phyloP scores from a whole-genome alignment of 2,329 filamentous ascomycete species.

The Claviceps africana region DNA sequence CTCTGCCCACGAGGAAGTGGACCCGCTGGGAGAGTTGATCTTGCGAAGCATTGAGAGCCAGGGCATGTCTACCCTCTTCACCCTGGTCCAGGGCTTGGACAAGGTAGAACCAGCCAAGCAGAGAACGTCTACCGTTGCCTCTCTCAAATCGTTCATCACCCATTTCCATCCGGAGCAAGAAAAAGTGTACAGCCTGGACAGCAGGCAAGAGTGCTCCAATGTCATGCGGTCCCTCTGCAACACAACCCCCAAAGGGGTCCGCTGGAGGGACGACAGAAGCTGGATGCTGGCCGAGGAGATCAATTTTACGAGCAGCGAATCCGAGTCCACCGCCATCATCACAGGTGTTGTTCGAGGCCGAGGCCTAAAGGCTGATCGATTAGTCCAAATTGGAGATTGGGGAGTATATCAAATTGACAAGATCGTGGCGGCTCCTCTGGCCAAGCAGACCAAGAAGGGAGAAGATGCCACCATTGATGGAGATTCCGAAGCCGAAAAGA shows the following conservation, averaged over 20 bases:
- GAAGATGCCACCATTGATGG: slow-evolving; percentile 55
- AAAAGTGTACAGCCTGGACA: slow-evolving; percentile 80
- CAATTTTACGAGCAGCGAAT: slow-evolving; percentile 48
- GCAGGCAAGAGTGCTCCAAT: slow-evolving; percentile 79
- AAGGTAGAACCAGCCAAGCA: slow-evolving; percentile 68
- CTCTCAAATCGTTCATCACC: slow-evolving; percentile 80
- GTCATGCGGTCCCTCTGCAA: slow-evolving; percentile 83
- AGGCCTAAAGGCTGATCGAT: slow-evolving; percentile 74
- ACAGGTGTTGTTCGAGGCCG: slow-evolving; percentile 79
- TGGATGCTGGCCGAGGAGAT: slow-evolving; percentile 89
- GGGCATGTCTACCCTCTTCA: slow-evolving; percentile 84
- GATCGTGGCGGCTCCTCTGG: slow-evolving; percentile 63
- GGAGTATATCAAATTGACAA: slow-evolving; percentile 86
- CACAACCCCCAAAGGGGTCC: slow-evolving; percentile 81
- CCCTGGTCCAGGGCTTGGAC: slow-evolving; percentile 67
- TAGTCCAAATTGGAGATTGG: slow-evolving; percentile 88
- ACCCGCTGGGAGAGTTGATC: slow-evolving; percentile 71
- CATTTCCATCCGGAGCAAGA: slow-evolving; percentile 91
- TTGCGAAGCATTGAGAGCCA: slow-evolving; percentile 82
- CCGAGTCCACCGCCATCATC: slow-evolving; percentile 54
- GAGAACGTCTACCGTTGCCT: slow-evolving; percentile 59
- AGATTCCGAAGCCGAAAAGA: slow-evolving; percentile 23
- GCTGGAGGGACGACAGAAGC: slow-evolving; percentile 87
- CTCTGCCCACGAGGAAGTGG: slow-evolving; percentile 70
- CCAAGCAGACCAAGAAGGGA: slow-evolving; percentile 43